Percentiles rank a stretch among this genome's conserved stretches.
phyloP scores from a whole-genome alignment of 2,329 filamentous ascomycete species.

The Aureobasidium sp. region DNA sequence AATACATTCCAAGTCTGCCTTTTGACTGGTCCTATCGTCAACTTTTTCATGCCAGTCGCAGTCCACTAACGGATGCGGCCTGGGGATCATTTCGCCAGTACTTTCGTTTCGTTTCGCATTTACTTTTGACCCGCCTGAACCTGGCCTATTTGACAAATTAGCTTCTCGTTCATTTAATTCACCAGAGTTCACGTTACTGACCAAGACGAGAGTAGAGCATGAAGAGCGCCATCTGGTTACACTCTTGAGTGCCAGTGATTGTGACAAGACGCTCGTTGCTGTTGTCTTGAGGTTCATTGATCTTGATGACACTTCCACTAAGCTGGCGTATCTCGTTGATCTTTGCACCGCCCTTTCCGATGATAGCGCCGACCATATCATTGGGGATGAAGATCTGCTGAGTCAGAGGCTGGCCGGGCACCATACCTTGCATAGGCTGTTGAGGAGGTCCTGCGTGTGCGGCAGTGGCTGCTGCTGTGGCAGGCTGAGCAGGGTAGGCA shows the following conservation, averaged over 20 bases:
- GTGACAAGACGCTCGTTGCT: slow-evolving; percentile 97
- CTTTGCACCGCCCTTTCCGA: slow-evolving; percentile 96
- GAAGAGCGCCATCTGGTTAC: slow-evolving; percentile 99
- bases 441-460: slow-evolving; percentile 61
- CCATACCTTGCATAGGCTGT: slow-evolving; percentile 66
- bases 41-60: slow-evolving; percentile 5
- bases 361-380: slow-evolving; percentile 98
- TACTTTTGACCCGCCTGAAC: slow-evolving; percentile 19
- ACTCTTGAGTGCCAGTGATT: slow-evolving; percentile 94
- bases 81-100: not conserved
- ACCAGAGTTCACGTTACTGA: slow-evolving; percentile 42
- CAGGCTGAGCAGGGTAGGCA: slow-evolving; percentile 54
- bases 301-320: slow-evolving; percentile 97
- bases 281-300: slow-evolving; percentile 98
- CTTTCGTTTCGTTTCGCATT: slow-evolving; percentile 2
- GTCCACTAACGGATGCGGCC: not conserved
- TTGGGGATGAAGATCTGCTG: slow-evolving; percentile 99
- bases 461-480: slow-evolving; percentile 31
- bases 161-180: slow-evolving; percentile 12
- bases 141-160: slow-evolving; percentile 16
- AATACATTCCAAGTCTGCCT: slow-evolving; percentile 10
- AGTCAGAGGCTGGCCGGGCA: slow-evolving; percentile 78
- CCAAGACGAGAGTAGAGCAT: slow-evolving; percentile 98
- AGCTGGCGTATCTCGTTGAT: slow-evolving; percentile 99
- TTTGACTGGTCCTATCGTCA: not conserved